Evolutionary conservation across 768 basidiomycete species (phyloP), one percentile per base, ranked within the genome.

Genomic region (Trametes sanguinea): DNA sequence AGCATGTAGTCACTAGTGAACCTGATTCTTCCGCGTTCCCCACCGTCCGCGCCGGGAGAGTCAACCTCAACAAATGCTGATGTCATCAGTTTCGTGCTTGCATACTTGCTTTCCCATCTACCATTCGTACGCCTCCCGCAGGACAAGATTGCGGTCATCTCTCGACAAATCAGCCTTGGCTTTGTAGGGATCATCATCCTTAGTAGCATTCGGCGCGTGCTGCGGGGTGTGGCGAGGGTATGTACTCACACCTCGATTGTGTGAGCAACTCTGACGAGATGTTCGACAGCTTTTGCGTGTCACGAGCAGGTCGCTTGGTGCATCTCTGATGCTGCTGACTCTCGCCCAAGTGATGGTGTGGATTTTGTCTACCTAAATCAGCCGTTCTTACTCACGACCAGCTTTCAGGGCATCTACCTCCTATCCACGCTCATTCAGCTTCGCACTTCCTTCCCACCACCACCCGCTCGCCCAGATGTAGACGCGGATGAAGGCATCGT

Each of bases 341-440:
- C 80, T 94, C 27, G 88, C 91, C 6, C 91, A 94, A 70, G 78
- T 94, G 50, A 92, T 94, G 92, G 92, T 91, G 22, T 22, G 22
- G 22, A 22, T 22, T 22, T 22, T 22, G 22, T 22, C 22, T 22
- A 22, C 22, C 22, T 22, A 22, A 22, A 22, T 22, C 22, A 22
- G 22, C 22, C 22, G 22, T 22, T 22, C 22, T 22, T 22, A 22
- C 22, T 22, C 22, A 22, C 22, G 22, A 22, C 22, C 22, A 22
- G 22, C 22, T 22, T 22, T 22, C 45, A 94, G 92, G 89, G 88
- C 10, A 88, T 90, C 45, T 94, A 94, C 71, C 82, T 94, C 39
- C 83, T 94, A 32, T 87, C 90, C 3, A 94, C 91, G 0, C 76
- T 94, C 51, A 86, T 94, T 11, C 92, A 94, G 72, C 79, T 94